phyloP scores from a whole-genome alignment of 1,139 yeast species.

The Hyphopichia burtonii region DNA sequence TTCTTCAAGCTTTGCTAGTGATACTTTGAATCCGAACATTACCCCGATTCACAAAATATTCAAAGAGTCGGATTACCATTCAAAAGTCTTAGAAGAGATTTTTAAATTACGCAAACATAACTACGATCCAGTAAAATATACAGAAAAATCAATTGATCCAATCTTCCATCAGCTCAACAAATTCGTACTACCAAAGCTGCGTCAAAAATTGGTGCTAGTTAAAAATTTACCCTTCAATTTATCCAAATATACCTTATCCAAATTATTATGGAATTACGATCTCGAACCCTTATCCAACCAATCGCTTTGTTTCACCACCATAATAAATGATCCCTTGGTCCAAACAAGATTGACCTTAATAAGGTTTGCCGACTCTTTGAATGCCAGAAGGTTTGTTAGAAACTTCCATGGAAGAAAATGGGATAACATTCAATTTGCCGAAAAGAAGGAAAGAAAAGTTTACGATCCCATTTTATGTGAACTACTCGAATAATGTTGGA shows the following conservation, averaged over 20 bases:
- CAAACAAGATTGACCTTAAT: constrained; percentile 36
- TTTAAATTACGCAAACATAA: constrained; percentile 5
- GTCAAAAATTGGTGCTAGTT: constrained; percentile 29
- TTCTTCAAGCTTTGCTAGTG: neutral
- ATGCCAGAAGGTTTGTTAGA: constrained; percentile 55
- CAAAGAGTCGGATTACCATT: constrained; percentile 11
- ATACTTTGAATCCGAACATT: neutral
- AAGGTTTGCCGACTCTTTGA: constrained; percentile 45
- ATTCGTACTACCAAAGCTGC: constrained; percentile 13
- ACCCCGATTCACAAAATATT: constrained; percentile 6
- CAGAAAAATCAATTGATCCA: constrained; percentile 10
- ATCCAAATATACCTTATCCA: constrained; percentile 27
- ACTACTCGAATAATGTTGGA: constrained; percentile 26
- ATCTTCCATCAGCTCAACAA: constrained; percentile 10
- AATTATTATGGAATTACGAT: constrained; percentile 42
- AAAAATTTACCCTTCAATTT: constrained; percentile 43
- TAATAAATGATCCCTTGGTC: constrained; percentile 25
- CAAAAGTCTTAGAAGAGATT: constrained; percentile 6
- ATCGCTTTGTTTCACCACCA: constrained; percentile 19
- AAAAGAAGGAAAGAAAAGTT: constrained; percentile 26
- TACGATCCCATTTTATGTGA: constrained; percentile 44
- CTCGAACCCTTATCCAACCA: constrained; percentile 17
- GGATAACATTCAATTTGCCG: constrained; percentile 26
- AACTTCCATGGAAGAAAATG: constrained; percentile 52
- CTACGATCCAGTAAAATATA: constrained; percentile 7